These are phyloP conservation scores for Rubia peregrina DNA, from an alignment of 305 asterid species.

Conservation along the genomic window DNA sequence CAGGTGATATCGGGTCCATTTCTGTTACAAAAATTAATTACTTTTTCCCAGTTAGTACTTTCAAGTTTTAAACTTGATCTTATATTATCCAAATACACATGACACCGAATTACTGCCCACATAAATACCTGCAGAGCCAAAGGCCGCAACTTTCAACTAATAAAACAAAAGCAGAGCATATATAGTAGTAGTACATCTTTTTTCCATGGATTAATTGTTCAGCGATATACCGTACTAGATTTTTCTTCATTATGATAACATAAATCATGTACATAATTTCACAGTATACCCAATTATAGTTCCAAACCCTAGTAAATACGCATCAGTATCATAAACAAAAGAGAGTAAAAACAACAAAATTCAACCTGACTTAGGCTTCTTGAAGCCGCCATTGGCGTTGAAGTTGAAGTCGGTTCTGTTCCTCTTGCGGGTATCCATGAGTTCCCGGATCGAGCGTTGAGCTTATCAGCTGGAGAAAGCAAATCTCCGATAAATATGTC, in stretches of 20 bases:
- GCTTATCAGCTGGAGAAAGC: neutral
- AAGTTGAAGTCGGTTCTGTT: constrained; percentile 42
- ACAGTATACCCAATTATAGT: neutral
- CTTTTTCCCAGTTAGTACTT: constrained; percentile 53
- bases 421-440: constrained; percentile 71
- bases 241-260: neutral
- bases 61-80: constrained; percentile 22
- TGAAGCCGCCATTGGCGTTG: constrained; percentile 59
- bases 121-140: constrained; percentile 10
- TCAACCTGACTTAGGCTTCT: constrained; percentile 65
- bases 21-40: constrained; percentile 89
- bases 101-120: constrained; percentile 16
- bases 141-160: neutral
- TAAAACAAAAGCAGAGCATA: neutral
- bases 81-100: constrained; percentile 12
- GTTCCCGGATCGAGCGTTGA: constrained; percentile 31
- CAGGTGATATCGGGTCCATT: constrained; percentile 81
- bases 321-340: neutral
- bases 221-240: neutral
- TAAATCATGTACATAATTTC: neutral
- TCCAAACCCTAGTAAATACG: neutral
- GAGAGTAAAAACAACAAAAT: neutral
- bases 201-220: neutral
- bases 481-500: neutral
- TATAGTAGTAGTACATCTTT: neutral